Conservation (phyloP, 176 grass and related monocot genomes). For the Aechmea fasciata region DNA sequence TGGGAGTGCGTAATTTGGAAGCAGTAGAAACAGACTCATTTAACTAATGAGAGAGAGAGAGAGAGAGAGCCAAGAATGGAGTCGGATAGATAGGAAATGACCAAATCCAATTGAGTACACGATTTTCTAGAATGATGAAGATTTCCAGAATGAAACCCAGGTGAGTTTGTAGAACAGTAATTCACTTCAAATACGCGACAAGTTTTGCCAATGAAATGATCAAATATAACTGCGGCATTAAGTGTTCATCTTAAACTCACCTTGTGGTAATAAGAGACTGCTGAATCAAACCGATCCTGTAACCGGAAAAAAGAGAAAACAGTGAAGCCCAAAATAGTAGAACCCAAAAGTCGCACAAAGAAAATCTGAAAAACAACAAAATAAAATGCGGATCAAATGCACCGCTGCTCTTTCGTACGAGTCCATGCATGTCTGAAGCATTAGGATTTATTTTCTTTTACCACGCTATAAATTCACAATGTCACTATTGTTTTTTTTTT, state of each 20-base stretch:
- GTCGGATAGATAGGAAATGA: not conserved
- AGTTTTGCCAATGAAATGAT: not conserved
- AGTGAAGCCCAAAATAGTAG: conserved; percentile 3
- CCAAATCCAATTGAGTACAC: not conserved
- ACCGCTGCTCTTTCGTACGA: not conserved
- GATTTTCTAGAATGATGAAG: too few relatives aligned
- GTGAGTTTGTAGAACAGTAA: too few relatives aligned
- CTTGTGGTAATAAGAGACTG: conserved; percentile 92
- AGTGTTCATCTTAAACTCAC: conserved; percentile 23
- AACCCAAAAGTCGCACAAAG: not conserved
- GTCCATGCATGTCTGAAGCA: too few relatives aligned
- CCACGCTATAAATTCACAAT: too few relatives aligned
- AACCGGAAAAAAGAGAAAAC: conserved; percentile 20
- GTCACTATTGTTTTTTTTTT: too few relatives aligned
- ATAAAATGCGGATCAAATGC: not conserved
- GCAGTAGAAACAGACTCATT: too few relatives aligned
- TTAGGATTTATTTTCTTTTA: too few relatives aligned
- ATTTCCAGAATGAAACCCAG: too few relatives aligned
- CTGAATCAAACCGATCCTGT: conserved; percentile 79
- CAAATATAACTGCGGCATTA: not conserved
- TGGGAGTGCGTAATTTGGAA: not conserved
- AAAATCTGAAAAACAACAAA: conserved; percentile 6
- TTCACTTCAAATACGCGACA: too few relatives aligned
- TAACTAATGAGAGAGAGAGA: not conserved
- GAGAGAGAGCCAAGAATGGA: not conserved